phyloP scores from a whole-genome alignment of 768 basidiomycete genomes.

The Leccinum obscurum region DNA sequence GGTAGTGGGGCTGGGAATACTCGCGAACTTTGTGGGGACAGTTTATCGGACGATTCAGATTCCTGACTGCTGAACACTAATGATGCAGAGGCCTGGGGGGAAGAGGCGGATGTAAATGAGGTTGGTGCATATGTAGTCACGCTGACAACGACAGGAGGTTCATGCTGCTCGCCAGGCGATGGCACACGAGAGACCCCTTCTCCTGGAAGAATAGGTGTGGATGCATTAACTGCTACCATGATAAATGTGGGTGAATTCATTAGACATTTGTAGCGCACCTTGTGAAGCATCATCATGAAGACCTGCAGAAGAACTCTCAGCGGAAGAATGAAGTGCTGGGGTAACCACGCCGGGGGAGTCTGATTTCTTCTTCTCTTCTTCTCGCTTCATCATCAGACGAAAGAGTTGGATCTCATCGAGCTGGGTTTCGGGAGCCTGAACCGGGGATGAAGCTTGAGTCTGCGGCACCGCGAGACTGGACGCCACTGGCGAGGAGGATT shows the following conservation, averaged over 20 bases:
- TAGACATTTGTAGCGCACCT: conserved; percentile 18
- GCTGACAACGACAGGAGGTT: not conserved
- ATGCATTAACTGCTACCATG: conserved; percentile 10
- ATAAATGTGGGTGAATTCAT: conserved; percentile 14
- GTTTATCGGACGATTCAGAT: conserved; percentile 21
- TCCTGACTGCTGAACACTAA: conserved; percentile 15
- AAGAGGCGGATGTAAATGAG: conserved; percentile 14
- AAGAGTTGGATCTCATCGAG: conserved; percentile 85
- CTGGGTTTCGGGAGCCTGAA: conserved; percentile 34
- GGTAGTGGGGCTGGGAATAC: conserved; percentile 36
- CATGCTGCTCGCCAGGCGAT: conserved; percentile 18
- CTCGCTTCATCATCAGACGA: conserved; percentile 80
- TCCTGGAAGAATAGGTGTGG: conserved; percentile 6
- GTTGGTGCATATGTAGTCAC: conserved; percentile 4
- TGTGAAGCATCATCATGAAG: conserved; percentile 14
- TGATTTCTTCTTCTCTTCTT: conserved; percentile 52
- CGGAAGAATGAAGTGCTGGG: not conserved
- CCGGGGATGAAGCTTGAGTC: conserved; percentile 21
- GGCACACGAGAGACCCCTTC: conserved; percentile 17
- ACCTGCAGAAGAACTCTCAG: conserved; percentile 15
- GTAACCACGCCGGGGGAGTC: conserved; percentile 19
- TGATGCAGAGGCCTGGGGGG: conserved; percentile 11
- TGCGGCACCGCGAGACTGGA: conserved; percentile 16
- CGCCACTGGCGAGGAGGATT: conserved; percentile 35
- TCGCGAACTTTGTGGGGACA: conserved; percentile 33